Base-by-base conservation (phyloP, 177 flowering plant species). In the Vitis hybrid region DNA sequence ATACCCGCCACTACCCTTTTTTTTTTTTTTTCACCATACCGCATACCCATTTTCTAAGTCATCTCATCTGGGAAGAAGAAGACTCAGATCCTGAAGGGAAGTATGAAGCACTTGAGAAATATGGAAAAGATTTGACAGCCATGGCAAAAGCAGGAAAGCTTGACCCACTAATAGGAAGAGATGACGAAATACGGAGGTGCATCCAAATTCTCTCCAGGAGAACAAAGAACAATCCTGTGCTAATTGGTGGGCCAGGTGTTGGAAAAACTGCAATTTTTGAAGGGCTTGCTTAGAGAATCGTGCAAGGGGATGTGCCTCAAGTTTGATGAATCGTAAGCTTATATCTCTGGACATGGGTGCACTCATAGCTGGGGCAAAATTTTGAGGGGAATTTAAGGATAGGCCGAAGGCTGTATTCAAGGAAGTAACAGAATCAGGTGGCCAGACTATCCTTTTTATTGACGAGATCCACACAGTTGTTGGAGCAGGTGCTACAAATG, bases 381-480 rank as follows among this genome's bases (percentile, higher is more conserved):
- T 78, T 72, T 89, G 99, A 15, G 98, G 98, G 64, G 98, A 96
- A 78, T 96, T 96, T 77, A 98, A 96, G 77, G 99, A 96, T 77
- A 86, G 99, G 73, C 76, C 93, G 68, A 96, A 96, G 75, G 98
- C 98, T 75, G 99, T 93, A 57, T 92, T 96, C 52, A 90, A 80
- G 80, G 97, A 96, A 82, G 99, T 93, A 20, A 92, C 97, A 13
- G 97, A 93, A 5, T 92, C 98, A 18, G 97, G 90, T 34, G 99
- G 98, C 45, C 97, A 96, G 73, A 96, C 72, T 22, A 67, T 96
- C 65, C 90, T 96, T 66, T 93, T 96, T 82, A 93, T 96, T 76
- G 99, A 96, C 81, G 99, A 96, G 86, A 93, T 96, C 71, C 99
- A 96, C 78, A 93, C 98, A 31, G 98, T 96, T 29, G 97, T 96